Evolutionary conservation across 129 eudicot genomes (phyloP), one percentile per base, ranked within the genome.

Genomic region (Escallonia herrerae): DNA sequence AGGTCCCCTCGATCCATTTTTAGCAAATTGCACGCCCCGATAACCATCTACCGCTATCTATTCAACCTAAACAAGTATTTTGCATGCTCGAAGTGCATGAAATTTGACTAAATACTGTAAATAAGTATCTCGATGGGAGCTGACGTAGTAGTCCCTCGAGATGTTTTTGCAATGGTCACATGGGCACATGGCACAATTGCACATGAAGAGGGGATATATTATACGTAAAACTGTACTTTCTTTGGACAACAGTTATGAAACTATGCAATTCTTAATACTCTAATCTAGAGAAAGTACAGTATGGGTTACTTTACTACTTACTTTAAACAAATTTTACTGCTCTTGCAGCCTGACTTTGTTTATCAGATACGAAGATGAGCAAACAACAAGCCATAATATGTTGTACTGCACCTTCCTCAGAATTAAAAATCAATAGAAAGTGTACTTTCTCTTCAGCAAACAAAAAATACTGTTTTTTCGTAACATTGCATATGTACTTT

Each of bases 21-120:
- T 69, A 71, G 80, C 64, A 79, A 46, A 33, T 58, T 58, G 37
- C 52, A 46, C 51, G 43, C 56, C 38, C 68, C 45, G n/a, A 15
- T 4, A 56, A 8, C 47, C 49, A 41, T 66, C 48, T 49, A 53
- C 22, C 51, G 5, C 51, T 51, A 9, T 39, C 9, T 10, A 3
- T 49, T 45, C 3, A 46, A 33, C 7, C 44, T 39, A 22, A n/a
- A 45, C 6, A n/a, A 7, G 40, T 52, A n/a, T 8, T 50, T 41
- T 37, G 15, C n/a, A 13, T 50, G 62, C 41, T 57, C 41, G 38
- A 41, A 11, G 14, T 11, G 14, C 33, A 14, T 49, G 14, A 12
- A 53, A 53, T 53, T 7, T 8, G 5, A 53, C 33, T 22, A 22
- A 22, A 22, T 22, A 22, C 33, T 1, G 33, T 22, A 22, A 22